Evolutionary conservation across 2,329 filamentous ascomycete species (phyloP).

Genomic region (Colletotrichum tanaceti): DNA sequence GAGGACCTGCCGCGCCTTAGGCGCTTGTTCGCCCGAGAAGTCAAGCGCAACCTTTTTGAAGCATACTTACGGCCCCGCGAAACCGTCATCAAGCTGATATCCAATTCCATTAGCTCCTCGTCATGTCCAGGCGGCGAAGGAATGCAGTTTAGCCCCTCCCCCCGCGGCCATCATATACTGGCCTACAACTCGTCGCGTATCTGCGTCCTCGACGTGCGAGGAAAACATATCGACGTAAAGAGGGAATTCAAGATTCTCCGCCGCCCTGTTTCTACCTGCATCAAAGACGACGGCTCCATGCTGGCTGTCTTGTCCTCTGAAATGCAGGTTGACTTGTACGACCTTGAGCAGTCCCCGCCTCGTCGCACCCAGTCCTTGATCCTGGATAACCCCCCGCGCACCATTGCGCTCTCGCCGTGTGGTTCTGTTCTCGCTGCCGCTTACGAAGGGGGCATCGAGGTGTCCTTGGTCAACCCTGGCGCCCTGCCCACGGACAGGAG

Average conservation of each 20-base stretch:
- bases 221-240: conserved; percentile 70
- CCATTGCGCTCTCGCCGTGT: conserved; percentile 83
- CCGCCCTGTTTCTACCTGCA: conserved; percentile 79
- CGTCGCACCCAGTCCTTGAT: conserved; percentile 79
- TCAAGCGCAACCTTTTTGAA: conserved; percentile 82
- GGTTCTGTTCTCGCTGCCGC: conserved; percentile 86
- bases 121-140: conserved; percentile 86
- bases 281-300: conserved; percentile 80
- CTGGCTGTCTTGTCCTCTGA: conserved; percentile 84
- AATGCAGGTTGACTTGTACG: conserved; percentile 89
- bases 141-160: conserved; percentile 85
- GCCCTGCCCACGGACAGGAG: conserved; percentile 75
- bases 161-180: conserved; percentile 78
- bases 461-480: conserved; percentile 77
- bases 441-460: conserved; percentile 89
- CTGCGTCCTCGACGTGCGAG: conserved; percentile 78
- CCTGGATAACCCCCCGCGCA: conserved; percentile 80
- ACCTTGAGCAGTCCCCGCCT: conserved; percentile 72
- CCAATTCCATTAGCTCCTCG: conserved; percentile 84
- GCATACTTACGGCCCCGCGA: conserved; percentile 76
- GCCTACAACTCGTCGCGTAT: conserved; percentile 89
- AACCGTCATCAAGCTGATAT: conserved; percentile 83
- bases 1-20: conserved; percentile 71
- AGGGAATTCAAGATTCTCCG: conserved; percentile 84
- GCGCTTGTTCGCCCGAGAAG: conserved; percentile 73